Evolutionary conservation across 2,329 filamentous ascomycete species (phyloP), one percentile per base, ranked within the genome.

Genomic region (Aspergillus hortae): DNA sequence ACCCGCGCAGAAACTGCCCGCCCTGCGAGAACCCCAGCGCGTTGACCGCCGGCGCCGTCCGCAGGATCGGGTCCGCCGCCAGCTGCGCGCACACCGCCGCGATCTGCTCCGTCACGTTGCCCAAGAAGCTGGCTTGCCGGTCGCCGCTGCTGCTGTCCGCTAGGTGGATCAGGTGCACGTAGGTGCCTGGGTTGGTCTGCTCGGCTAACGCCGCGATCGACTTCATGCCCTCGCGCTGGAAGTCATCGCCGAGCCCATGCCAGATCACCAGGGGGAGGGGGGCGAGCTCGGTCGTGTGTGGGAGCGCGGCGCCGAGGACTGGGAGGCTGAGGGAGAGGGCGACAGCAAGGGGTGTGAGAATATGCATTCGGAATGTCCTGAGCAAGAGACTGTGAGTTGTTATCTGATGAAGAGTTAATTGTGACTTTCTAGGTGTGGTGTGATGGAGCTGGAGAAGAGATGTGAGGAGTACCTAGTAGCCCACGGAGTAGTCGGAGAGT

Each of bases 11-110:
- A 76, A 99, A 96, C 70, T 96, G 90, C 1, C 94, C 94, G 57
- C 94, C 94, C 72, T 99, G 94, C 12, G 89, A 94, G 77, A 99
- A 96, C 25, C 94, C 94, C 33, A 99, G 76, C 32, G 92, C 92
- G 72, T 97, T 94, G 67, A 96, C 80, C 57, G 87, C 90, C 0
- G 89, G 88, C 0, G 89, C 89, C 6, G 87, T 89, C 51, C 87
- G 87, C 14, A 96, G 82, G 69, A 95, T 89, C 1, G 87, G 87
- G 67, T 96, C 83, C 0, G 80, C 67, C 53, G 87, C 81, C 40
- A 97, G 81, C 62, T 87, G 84, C n/a, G 75, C 77, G 80, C 94
- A 97, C 46, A 95, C 90, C 56, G 80, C 69, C 36, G 80, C 80
- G 53, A 97, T 70, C 73, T 97, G 92, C 46, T 80, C 77, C 2